Evolutionary conservation across 768 basidiomycete genomes (phyloP), one percentile per base, ranked within the genome.

Genomic region (Serendipita sp.): DNA sequence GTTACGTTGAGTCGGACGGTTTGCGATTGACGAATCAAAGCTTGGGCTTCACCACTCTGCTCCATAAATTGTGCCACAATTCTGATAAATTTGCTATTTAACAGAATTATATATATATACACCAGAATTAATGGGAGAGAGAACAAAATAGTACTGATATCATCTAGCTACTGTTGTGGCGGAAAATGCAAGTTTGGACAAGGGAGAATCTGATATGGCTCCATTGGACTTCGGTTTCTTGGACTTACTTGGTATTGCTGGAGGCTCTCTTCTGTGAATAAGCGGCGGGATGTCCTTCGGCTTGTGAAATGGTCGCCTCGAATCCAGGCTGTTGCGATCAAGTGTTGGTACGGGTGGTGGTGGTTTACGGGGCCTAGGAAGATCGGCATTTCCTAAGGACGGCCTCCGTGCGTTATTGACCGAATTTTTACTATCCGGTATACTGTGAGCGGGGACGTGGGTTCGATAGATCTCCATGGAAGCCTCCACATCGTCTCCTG

Each of bases 131-230:
- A 41, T 41, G 30, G 8, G 5, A 51, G n/a, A 51, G n/a, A 51
- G 8, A 5, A 51, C n/a, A 8, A n/a, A 51, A 32, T 46, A 46
- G 11, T 46, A 18, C 18, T 13, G 13, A 46, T 51, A 36, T 36
- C 34, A 60, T 36, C 56, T 60, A n/a, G 56, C 56, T 35, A 38
- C 56, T 11, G 56, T 60, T n/a, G 56, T 60, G 18, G 28, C 56
- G 32, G 56, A 32, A 35, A 23, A 60, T 32, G 56, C 56, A 10
- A 60, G 56, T 36, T 60, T 60, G 8, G 56, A 60, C n/a, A 60
- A 35, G 16, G 56, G 56, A 23, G 56, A 60, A 36, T 60, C 56
- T 3, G 56, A 60, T 30, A 60, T 32, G 5, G 18, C 35, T 34
- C 56, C 56, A 28, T 38, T 60, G 5, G 28, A 34, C 18, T 34